These are phyloP conservation scores for Microsporum canis DNA, from an alignment of 2,329 filamentous ascomycete species.

Conservation along the genomic window DNA sequence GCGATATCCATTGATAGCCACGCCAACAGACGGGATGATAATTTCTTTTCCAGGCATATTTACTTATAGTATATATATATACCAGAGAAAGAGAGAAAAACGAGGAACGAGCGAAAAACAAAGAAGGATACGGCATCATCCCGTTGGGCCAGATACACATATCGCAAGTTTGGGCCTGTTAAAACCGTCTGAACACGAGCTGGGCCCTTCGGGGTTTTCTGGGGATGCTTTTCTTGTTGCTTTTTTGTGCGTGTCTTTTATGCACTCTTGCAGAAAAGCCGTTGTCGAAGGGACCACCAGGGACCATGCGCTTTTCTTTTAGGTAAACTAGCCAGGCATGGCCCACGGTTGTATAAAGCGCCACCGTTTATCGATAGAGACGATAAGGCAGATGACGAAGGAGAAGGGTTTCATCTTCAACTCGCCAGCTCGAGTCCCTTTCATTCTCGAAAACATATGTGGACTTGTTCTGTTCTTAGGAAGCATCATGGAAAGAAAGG, in stretches of 20 bases:
- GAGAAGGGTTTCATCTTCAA: background rate
- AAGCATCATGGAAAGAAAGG: background rate
- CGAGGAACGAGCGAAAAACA: background rate
- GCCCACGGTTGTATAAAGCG: background rate
- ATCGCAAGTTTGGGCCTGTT: background rate
- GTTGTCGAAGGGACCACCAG: background rate
- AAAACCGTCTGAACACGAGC: background rate
- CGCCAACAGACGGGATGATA: background rate
- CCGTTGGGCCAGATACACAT: background rate
- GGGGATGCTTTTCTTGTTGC: background rate
- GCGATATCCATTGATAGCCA: slow-evolving; percentile 1
- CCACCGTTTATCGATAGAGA: background rate
- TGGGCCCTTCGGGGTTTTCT: background rate
- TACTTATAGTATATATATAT: background rate
- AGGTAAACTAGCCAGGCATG: background rate
- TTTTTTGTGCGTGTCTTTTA: background rate
- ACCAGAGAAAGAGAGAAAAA: background rate
- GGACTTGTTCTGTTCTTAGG: background rate
- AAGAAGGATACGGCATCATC: background rate
- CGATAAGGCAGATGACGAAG: background rate
- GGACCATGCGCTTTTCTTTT: background rate
- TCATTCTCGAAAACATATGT: background rate
- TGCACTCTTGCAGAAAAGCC: slow-evolving; percentile 1
- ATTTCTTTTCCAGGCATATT: background rate
- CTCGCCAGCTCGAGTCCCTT: background rate